Base-by-base conservation (phyloP, 306 rosid genomes). In the Ochetophila trinervis region DNA sequence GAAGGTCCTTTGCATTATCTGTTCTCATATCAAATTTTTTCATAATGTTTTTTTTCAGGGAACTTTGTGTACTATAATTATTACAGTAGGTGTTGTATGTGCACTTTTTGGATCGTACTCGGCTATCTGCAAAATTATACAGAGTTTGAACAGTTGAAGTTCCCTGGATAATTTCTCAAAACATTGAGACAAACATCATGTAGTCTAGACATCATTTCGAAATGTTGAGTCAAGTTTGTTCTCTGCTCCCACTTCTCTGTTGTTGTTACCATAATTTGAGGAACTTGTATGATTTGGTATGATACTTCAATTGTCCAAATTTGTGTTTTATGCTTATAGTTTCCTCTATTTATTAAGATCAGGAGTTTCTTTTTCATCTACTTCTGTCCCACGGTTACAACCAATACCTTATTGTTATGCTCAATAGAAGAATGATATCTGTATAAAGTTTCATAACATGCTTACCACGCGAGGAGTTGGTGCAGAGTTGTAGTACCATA, bases 31-130 rank as follows among this genome's bases (percentile, higher is more conserved):
- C 15, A 2, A 8, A 32, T 50, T 23, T 30, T 17, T 42, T n/a
- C 52, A n/a, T 44, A 2, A 18, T 59, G 7, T 11, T 32, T 17
- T 2, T 50, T 69, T 68, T 19, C 93, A 94, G 99, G 76, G 45
- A 53, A 44, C 76, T 22, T 70, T 86, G 37, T 90, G 99, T 76
- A 19, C 53, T 35, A 36, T 66, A 66, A 72, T 93, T 1, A 90
- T 93, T 70, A 64, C 53, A 32, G 85, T 86, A 60, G 98, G 98
- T 0, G 78, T 74, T 7, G 48, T 83, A 24, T 84, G 85, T 17
- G 65, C 95, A 22, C 52, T 16, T 13, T 53, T 85, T n/a, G 98
- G 98, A 68, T 76, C 97, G 0, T 93, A 84, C 65, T 89, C 98
- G 1, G 90, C 98, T 1, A 60, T 93, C 3, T 5, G 78, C 2